A percentile compares a stretch with the other conserved stretches of the same genome.
phyloP scores from a whole-genome alignment of 139 green algal genomes.

The Chlorella sp. region DNA sequence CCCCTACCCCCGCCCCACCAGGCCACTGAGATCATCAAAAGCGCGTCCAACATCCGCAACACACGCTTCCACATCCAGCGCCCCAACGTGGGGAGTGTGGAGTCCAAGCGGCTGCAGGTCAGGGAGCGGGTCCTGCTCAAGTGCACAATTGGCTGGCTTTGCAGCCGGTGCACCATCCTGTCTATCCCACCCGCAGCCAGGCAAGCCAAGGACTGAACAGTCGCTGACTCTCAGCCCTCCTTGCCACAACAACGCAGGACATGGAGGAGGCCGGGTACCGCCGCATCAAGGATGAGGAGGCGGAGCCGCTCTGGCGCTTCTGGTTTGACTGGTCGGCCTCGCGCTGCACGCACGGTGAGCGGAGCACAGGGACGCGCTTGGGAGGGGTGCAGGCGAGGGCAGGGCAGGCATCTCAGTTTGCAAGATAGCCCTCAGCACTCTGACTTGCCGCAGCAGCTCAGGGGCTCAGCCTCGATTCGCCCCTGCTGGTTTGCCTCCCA shows the following conservation, averaged over 20 bases:
- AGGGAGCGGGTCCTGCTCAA: too few relatives aligned
- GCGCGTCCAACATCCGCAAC: conserved; percentile 34
- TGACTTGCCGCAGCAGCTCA: too few relatives aligned
- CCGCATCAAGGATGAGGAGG: background rate
- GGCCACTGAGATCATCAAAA: conserved; percentile 40
- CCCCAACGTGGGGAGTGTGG: conserved; percentile 5
- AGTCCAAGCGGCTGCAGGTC: background rate
- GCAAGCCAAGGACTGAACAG: too few relatives aligned
- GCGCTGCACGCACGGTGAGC: conserved; percentile 39
- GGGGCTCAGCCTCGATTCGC: background rate
- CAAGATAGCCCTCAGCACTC: too few relatives aligned
- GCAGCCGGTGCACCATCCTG: too few relatives aligned
- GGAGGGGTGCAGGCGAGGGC: background rate
- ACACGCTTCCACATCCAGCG: conserved; percentile 22
- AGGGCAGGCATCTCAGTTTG: too few relatives aligned
- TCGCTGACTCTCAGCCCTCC: too few relatives aligned
- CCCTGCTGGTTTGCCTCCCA: too few relatives aligned
- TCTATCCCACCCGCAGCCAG: too few relatives aligned
- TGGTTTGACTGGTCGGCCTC: conserved; percentile 36
- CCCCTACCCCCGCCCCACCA: too few relatives aligned
- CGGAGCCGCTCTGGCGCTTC: conserved; percentile 40
- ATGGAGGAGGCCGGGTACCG: conserved; percentile 5
- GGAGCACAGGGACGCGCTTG: background rate
- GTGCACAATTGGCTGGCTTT: too few relatives aligned
- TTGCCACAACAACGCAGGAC: background rate